Evolutionary conservation across 805 yeast species (phyloP), one percentile per base, ranked within the genome.

Genomic region (Ogataea trehaloabstinens): DNA sequence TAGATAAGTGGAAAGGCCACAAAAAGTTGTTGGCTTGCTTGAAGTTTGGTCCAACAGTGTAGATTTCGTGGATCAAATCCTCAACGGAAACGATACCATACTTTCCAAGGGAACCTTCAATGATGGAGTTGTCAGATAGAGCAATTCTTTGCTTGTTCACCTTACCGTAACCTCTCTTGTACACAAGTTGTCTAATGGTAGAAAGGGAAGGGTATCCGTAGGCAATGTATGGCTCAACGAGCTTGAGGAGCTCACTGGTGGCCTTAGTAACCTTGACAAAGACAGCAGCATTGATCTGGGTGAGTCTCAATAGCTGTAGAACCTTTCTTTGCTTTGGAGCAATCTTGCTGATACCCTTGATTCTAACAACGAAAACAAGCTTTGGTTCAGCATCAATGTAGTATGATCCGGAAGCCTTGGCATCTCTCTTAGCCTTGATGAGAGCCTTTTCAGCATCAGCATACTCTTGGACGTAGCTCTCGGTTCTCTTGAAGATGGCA

Each of bases 301-400:
- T 78, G 73, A 88, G 82, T 80, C 96, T 84, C 72, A 87, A 78
- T 69, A 89, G 81, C 76, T 85, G 96, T 71, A 88, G 73, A 64
- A 90, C 95, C 86, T 90, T 90, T 86, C 96, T 89, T 82, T 96
- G 96, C 85, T 90, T 90, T 67, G 97, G 96, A 67, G 96, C 86
- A 63, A 90, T 88, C 85, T 89, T 90, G 90, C 78, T 85, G 73
- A 90, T 87, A 90, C 97, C 97, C 91, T 90, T 90, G 83, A 90
- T 90, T 85, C 98, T 88, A 72, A 90, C 81, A 66, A 90, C 95
- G 71, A 90, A 88, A 56, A 87, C 95, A 66, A 90, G 84, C 75
- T 87, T 89, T 66, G 82, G 80, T 81, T 90, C 91, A 71, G 95
- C 96, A 66, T 82, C 88, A 63, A 88, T 95, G 79, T 82, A 90